Conservation (phyloP, 1,139 yeast species). For the Yamadazyma buinensis region DNA sequence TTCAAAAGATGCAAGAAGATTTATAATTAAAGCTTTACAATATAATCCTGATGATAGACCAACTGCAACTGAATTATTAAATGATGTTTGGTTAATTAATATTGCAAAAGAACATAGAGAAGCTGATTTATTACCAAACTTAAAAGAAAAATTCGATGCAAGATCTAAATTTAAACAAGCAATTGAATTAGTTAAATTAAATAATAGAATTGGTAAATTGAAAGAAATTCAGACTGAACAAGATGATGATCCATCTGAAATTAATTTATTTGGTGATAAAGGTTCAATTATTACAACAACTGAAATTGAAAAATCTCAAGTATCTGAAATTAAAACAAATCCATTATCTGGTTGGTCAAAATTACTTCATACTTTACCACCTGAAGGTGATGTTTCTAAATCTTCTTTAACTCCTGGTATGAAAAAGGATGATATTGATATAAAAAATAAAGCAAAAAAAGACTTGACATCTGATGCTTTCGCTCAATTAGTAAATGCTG, state of each 20-base stretch:
- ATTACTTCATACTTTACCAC: constrained; percentile 6
- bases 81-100: constrained; percentile 67
- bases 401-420: constrained; percentile 15
- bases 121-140: constrained; percentile 65
- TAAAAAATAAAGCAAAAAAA: constrained; percentile 14
- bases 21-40: constrained; percentile 64
- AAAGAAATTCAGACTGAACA: constrained; percentile 50
- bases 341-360: constrained; percentile 11
- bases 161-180: constrained; percentile 83
- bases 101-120: constrained; percentile 45
- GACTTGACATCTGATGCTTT: constrained; percentile 44
- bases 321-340: constrained; percentile 5
- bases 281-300: constrained; percentile 14
- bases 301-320: background rate
- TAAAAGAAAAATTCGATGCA: constrained; percentile 73
- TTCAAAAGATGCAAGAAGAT: constrained; percentile 69
- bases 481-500: constrained; percentile 73
- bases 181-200: constrained; percentile 72
- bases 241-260: constrained; percentile 53
- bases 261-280: constrained; percentile 37
- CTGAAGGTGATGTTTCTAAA: constrained; percentile 5
- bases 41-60: constrained; percentile 64
- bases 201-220: constrained; percentile 68
- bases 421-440: constrained; percentile 14
- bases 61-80: constrained; percentile 58